Percentiles rank a stretch among this genome's conserved stretches.
phyloP scores from a whole-genome alignment of 805 yeast genomes.

The Ogataea methylovora region DNA sequence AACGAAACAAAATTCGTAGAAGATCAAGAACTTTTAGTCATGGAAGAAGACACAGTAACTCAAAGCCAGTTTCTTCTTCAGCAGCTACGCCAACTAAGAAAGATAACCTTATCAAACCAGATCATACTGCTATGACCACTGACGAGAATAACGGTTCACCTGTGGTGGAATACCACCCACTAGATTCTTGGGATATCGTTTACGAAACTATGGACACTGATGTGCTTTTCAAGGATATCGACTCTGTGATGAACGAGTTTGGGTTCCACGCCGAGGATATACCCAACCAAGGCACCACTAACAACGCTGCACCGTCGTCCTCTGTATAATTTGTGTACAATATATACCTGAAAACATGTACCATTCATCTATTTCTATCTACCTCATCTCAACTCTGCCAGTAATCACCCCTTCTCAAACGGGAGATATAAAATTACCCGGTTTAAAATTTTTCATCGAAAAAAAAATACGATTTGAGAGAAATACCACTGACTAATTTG shows the following conservation, averaged over 20 bases:
- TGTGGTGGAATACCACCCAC: slow-evolving; percentile 21
- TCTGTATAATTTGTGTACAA: no score
- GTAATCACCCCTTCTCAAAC: no score
- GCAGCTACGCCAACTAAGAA: background rate
- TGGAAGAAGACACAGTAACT: background rate
- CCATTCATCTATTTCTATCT: no score
- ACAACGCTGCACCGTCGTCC: no score
- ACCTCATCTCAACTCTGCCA: no score
- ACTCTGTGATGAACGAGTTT: slow-evolving; percentile 83
- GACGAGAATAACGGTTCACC: slow-evolving; percentile 19
- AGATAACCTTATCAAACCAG: background rate
- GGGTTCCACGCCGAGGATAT: slow-evolving; percentile 60
- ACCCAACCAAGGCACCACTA: background rate
- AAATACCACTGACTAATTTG: no score
- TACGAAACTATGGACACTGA: slow-evolving; percentile 37
- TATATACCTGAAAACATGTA: no score
- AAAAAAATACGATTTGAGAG: no score
- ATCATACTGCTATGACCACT: background rate
- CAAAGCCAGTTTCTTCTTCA: slow-evolving; percentile 2
- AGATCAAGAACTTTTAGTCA: slow-evolving; percentile 1
- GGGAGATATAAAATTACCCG: no score
- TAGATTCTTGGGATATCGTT: slow-evolving; percentile 32
- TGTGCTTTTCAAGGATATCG: slow-evolving; percentile 72
- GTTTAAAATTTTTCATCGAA: no score
- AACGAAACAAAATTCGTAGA: background rate